phyloP scores from a whole-genome alignment of 176 grass and related monocot genomes.

The Oryza glaberrima region DNA sequence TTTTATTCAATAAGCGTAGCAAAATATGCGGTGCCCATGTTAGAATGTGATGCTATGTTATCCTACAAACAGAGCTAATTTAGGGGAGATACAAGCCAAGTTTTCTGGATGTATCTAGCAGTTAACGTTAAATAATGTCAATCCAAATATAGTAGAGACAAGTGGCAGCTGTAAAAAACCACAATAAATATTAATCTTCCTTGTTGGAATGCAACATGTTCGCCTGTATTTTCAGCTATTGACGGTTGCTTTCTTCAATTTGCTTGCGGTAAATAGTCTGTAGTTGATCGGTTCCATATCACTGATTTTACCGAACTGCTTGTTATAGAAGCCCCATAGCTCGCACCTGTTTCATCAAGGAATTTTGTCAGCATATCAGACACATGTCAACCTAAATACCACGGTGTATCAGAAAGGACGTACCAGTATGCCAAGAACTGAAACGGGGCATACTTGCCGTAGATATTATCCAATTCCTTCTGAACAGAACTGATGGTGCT shows the following conservation, averaged over 20 bases:
- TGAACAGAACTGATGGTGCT: conserved; percentile 49
- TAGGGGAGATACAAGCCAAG: not conserved
- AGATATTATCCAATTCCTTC: conserved; percentile 57
- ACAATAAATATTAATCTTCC: not conserved
- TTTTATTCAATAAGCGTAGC: not conserved
- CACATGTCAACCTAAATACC: not conserved
- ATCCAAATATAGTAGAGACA: not conserved
- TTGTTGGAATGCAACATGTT: not conserved
- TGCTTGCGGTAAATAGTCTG: conserved; percentile 59
- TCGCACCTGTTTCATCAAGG: conserved; percentile 59
- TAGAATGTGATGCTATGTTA: not conserved
- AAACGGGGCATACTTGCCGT: conserved; percentile 69
- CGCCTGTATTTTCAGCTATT: conserved; percentile 23
- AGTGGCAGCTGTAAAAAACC: not conserved
- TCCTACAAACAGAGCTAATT: not conserved
- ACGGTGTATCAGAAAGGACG: conserved; percentile 19
- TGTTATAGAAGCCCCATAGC: conserved; percentile 71
- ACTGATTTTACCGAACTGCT: conserved; percentile 66
- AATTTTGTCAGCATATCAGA: not conserved
- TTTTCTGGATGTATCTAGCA: not conserved
- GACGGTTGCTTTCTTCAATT: conserved; percentile 52
- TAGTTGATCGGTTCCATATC: conserved; percentile 67
- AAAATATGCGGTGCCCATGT: not conserved
- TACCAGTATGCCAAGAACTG: conserved; percentile 96
- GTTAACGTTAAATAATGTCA: not conserved